A percentile compares a stretch with the other conserved stretches of the same genome.
These are phyloP conservation scores for Orbilia quercus DNA, from an alignment of 2,329 filamentous ascomycete species.

Conservation along the genomic window DNA sequence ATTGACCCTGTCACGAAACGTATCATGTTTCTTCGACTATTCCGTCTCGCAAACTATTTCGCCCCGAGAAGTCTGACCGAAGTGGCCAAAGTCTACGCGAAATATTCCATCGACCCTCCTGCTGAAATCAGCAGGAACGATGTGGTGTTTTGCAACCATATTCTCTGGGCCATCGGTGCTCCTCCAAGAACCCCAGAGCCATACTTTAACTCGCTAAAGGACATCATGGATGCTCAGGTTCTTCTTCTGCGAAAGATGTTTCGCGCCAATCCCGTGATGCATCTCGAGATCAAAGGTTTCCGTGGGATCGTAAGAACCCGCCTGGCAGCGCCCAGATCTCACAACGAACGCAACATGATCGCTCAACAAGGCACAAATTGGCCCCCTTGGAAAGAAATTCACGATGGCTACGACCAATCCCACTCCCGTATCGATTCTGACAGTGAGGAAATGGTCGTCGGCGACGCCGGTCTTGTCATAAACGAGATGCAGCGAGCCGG, in stretches of 20 bases:
- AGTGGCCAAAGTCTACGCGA: conserved; percentile 39
- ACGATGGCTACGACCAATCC: conserved; percentile 56
- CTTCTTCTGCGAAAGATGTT: conserved; percentile 48
- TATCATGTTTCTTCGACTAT: conserved; percentile 47
- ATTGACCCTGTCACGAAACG: conserved; percentile 40
- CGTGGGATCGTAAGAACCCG: conserved; percentile 48
- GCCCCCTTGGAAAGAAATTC: conserved; percentile 58
- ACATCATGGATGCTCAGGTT: conserved; percentile 49
- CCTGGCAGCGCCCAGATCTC: conserved; percentile 29
- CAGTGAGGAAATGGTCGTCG: conserved; percentile 25
- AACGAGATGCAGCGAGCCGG: conserved; percentile 58
- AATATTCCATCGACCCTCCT: conserved; percentile 43
- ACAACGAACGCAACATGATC: conserved; percentile 30
- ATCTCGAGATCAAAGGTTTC: conserved; percentile 47
- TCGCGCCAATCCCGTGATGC: conserved; percentile 40
- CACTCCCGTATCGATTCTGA: conserved; percentile 32
- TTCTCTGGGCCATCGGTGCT: conserved; percentile 34
- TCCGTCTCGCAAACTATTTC: conserved; percentile 44
- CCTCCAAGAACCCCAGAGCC: conserved; percentile 30
- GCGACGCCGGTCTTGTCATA: conserved; percentile 56
- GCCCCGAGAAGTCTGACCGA: conserved; percentile 26
- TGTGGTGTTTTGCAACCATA: conserved; percentile 47
- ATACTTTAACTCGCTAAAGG: conserved; percentile 34
- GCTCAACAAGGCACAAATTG: conserved; percentile 54
- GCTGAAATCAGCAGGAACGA: conserved; percentile 43